Base-by-base conservation (phyloP, 1,139 yeast species). In the Taphrina flavorubra region DNA sequence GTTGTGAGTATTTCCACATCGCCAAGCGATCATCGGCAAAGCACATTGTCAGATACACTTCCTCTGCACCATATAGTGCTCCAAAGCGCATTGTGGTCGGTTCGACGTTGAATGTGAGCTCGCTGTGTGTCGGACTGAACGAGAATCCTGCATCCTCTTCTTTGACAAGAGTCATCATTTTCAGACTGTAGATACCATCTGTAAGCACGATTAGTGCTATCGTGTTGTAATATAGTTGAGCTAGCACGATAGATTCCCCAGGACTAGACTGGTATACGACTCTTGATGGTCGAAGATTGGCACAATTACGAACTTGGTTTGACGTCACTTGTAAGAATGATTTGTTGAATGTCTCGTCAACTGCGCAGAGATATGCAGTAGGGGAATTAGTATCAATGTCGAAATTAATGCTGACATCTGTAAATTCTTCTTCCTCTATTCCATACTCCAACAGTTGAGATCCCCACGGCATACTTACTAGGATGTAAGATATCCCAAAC, bases 391-490 rank as follows among this genome's bases (percentile, higher is more conserved):
- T n/a, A 5, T 20, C 51, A 14, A 58, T 31, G 8, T 31, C 40
- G 25, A 58, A 58, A 10, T 58, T 53, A 7, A 8, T 10, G n/a
- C 42, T 44, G 53, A 58, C 53, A 46, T 58, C 51, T 31, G 20
- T 13, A 10, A 58, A 25, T 16, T 46, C 39, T n/a, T n/a, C 51
- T 31, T 44, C 62, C 40, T 42, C 37, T 13, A 16, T 31, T 14
- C 14, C 7, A 34, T 16, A 58, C n/a, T 44, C 25, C 14, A 58
- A 20, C 7, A 58, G 18, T 14, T 14, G 40, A 36, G 62, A 44
- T 2, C 36, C 51, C 62, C 62, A 58, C 3, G 62, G 62, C 51
- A 58, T 18, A 31, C 62, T 58, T 8, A 58, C 13, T 25, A 58
- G 53, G 20, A 58, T 2, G 31, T 25, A 46, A 25, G 62, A 16